Base-by-base conservation (phyloP, 1,139 yeast species). In the Protomyces inouyei region DNA sequence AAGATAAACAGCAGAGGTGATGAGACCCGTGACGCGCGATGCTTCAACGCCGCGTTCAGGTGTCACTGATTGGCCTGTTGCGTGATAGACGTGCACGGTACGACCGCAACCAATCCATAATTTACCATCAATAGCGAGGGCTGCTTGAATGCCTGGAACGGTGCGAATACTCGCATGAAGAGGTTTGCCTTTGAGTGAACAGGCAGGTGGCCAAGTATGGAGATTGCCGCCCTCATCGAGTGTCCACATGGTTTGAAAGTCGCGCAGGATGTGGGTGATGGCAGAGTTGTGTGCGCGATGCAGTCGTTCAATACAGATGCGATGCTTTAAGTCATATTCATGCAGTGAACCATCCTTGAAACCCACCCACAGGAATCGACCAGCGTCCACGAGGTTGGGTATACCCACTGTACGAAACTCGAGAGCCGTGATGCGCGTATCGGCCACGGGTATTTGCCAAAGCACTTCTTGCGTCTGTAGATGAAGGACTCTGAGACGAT, bases 161-260 rank as follows among this genome's bases (percentile, higher is more conserved):
- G 63, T 59, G 25, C 63, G 56, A 8, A 59, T 12, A 12, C 48
- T 43, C 4, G 25, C 52, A 10, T 25, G 18, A 23, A 12, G 6
- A 16, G 63, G 52, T n/a, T 51, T 23, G 36, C 52, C 37, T 35
- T 40, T 52, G 51, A 59, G 16, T 8, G 63, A 59, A 25, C 9
- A 69, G 68, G 52, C 46, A 8, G 45, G 40, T 16, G 21, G 32
- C 80, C 80, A 78, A 1, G 76, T 68, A 61, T 75, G 73, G 1
- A 77, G 65, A 55, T 76, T 75, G 1, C 81, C 80, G 43, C 76
- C 79, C 3, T 75, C 78, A 55, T 78, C 77, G 56, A 78, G 56
- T 0, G 79, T 73, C 77, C 78, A 76, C 61, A 75, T 67, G 10
- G 69, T 71, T 18, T 67, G 63, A 8, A 69, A 70, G 10, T 69